phyloP scores from a whole-genome alignment of 116 monocot species.

The Thalassia testudinum region DNA sequence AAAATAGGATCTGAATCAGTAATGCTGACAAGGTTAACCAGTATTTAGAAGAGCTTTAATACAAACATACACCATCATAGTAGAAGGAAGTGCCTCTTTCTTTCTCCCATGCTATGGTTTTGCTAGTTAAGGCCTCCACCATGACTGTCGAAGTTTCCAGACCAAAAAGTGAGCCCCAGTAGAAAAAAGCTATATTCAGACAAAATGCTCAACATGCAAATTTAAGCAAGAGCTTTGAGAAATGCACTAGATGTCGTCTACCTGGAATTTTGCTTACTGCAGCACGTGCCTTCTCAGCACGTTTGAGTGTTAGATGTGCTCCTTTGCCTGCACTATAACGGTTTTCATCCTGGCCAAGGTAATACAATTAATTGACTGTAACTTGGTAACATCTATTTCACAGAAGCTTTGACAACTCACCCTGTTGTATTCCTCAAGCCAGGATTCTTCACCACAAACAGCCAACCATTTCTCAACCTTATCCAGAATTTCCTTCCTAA shows the following conservation, averaged over 20 bases:
- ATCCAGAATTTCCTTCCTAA: conserved; percentile 87
- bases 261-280: conserved; percentile 81
- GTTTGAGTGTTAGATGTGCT: conserved; percentile 74
- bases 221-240: neutral
- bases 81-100: conserved; percentile 58
- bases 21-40: neutral
- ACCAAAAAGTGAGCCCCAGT: neutral
- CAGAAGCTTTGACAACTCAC: conserved; percentile 17
- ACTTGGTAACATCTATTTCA: neutral
- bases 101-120: conserved; percentile 68
- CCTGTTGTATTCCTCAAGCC: conserved; percentile 96
- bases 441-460: conserved; percentile 85
- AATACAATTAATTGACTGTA: neutral
- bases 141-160: conserved; percentile 27
- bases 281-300: conserved; percentile 89
- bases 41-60: neutral
- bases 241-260: neutral
- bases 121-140: conserved; percentile 39
- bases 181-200: neutral
- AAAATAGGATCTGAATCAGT: neutral
- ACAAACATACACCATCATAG: conserved; percentile 69
- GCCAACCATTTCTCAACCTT: conserved; percentile 87
- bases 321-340: conserved; percentile 94
- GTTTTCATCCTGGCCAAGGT: conserved; percentile 64
- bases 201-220: neutral